Conservation (phyloP, 768 basidiomycete species). For the Clavaria fumosa region DNA sequence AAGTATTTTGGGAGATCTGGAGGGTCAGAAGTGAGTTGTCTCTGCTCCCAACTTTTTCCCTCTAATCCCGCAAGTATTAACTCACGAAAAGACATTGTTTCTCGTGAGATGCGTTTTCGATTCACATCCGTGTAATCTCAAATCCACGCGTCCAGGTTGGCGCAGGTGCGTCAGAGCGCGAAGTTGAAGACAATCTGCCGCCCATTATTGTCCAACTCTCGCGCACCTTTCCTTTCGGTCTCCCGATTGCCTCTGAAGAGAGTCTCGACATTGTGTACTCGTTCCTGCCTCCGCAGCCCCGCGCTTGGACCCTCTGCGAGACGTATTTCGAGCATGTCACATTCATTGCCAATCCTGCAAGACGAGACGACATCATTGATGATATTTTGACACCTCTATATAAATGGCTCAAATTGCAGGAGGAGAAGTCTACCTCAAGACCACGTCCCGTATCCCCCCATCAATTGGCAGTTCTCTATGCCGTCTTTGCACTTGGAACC, state of each 20-base stretch:
- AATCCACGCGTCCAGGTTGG: slow-evolving; percentile 12
- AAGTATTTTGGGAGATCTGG: slow-evolving; percentile 54
- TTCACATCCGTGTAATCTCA: slow-evolving; percentile 13
- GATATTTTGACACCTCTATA: slow-evolving; percentile 31
- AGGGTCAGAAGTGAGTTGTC: slow-evolving; percentile 42
- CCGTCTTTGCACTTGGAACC: slow-evolving; percentile 38
- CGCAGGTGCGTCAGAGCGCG: slow-evolving; percentile 5
- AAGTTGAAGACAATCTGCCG: slow-evolving; percentile 9
- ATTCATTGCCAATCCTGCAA: slow-evolving; percentile 38
- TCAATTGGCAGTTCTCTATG: slow-evolving; percentile 33
- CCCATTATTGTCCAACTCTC: slow-evolving; percentile 34
- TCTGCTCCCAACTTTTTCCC: not conserved
- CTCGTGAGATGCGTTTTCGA: slow-evolving; percentile 13
- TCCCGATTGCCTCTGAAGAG: slow-evolving; percentile 31
- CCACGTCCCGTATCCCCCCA: slow-evolving; percentile 20
- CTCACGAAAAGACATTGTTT: slow-evolving; percentile 13
- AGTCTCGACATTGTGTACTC: slow-evolving; percentile 35
- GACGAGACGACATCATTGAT: slow-evolving; percentile 27
- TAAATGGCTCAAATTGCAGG: slow-evolving; percentile 8
- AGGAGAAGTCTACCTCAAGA: slow-evolving; percentile 6
- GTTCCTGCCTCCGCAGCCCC: slow-evolving; percentile 38
- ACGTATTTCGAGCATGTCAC: slow-evolving; percentile 32
- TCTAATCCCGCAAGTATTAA: not conserved
- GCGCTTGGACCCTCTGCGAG: slow-evolving; percentile 29
- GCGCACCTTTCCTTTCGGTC: slow-evolving; percentile 48